A percentile compares a stretch with the other conserved stretches of the same genome.
phyloP scores from a whole-genome alignment of 2,329 filamentous ascomycete species.

The Neoarthrinium moseri region DNA sequence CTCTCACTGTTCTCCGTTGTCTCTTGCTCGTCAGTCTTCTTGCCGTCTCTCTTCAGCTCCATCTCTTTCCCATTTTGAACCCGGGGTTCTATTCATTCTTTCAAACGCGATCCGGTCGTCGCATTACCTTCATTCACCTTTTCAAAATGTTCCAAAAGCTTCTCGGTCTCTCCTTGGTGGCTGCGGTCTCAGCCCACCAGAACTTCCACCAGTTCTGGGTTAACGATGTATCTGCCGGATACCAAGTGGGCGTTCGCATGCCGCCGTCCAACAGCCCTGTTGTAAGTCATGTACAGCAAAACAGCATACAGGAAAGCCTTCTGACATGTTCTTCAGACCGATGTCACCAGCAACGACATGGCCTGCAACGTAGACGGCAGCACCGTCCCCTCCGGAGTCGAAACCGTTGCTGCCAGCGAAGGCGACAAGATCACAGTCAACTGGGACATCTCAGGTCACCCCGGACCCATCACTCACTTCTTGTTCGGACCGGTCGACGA shows the following conservation, averaged over 20 bases:
- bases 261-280: constrained; percentile 26
- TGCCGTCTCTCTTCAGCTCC: background rate
- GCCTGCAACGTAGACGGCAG: constrained; percentile 24
- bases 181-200: constrained; percentile 32
- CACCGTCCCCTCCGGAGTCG: constrained; percentile 23
- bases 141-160: constrained; percentile 24
- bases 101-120: constrained; percentile 7
- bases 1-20: background rate
- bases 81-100: constrained; percentile 6
- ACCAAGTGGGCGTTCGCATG: constrained; percentile 28
- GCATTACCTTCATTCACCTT: constrained; percentile 6
- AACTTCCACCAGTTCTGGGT: constrained; percentile 42
- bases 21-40: constrained; percentile 2
- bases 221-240: constrained; percentile 33
- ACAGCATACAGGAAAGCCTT: too few species aligned
- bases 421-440: constrained; percentile 34
- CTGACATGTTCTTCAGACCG: constrained; percentile 14
- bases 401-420: constrained; percentile 28
- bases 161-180: constrained; percentile 21
- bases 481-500: constrained; percentile 43
- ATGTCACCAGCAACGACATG: constrained; percentile 24
- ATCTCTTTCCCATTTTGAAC: background rate
- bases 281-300: constrained; percentile 13
- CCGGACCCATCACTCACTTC: constrained; percentile 34
- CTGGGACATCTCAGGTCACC: constrained; percentile 36